Evolutionary conservation across 1,139 yeast species (phyloP).

Genomic region (Hemisphaericaspora xylanilytica): DNA sequence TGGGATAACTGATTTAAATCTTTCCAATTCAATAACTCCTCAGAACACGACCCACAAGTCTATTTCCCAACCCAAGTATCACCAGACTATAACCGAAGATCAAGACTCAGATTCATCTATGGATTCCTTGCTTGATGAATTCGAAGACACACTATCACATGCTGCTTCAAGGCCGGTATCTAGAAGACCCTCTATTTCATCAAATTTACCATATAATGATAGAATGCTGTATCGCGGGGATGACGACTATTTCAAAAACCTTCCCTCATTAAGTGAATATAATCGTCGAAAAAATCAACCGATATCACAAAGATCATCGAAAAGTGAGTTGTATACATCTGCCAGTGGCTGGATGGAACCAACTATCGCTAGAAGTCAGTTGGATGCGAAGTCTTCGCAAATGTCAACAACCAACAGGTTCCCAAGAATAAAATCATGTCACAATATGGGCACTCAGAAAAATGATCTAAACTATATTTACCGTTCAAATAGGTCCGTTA

Average conservation of each 20-base stretch:
- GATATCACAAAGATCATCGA: constrained; percentile 27
- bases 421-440: constrained; percentile 28
- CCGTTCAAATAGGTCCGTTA: constrained; percentile 5
- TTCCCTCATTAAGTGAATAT: constrained; percentile 40
- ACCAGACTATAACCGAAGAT: neutral
- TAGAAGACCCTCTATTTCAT: constrained; percentile 26
- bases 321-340: constrained; percentile 41
- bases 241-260: constrained; percentile 18
- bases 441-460: constrained; percentile 24
- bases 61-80: neutral
- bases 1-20: neutral
- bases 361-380: constrained; percentile 5
- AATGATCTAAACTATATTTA: constrained; percentile 15
- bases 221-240: constrained; percentile 4
- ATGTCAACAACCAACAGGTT: too few species aligned
- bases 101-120: constrained; percentile 37
- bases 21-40: neutral
- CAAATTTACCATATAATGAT: constrained; percentile 19
- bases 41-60: too few species aligned
- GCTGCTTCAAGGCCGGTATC: constrained; percentile 32
- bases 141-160: constrained; percentile 41
- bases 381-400: neutral
- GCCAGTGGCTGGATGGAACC: constrained; percentile 50
- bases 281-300: constrained; percentile 16
- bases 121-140: constrained; percentile 54